Evolutionary conservation across 495 filamentous ascomycete species (phyloP), one percentile per base, ranked within the genome.

Genomic region (Cryomyces minteri): DNA sequence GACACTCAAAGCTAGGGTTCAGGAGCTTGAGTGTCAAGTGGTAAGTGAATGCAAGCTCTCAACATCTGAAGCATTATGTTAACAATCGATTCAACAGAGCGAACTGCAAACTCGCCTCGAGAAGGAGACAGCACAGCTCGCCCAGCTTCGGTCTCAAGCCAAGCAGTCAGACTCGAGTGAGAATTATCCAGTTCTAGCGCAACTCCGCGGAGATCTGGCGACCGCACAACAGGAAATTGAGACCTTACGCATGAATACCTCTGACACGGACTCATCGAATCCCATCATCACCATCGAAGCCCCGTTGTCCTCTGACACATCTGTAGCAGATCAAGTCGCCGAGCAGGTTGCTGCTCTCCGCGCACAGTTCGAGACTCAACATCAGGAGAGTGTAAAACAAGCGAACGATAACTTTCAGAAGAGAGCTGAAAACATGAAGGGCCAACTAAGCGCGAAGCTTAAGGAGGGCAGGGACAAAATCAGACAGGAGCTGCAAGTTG

Each of bases 341-440:
- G 62, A 62, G 32, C 59, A 60, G 37, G 54, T 62, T 32, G 55
- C 54, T 31, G 38, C 52, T 5, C 54, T 66, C 12, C 58, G 56
- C 5, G 42, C 50, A 3, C 53, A 65, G 25, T 49, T 68, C 29
- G 65, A 70, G 30, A 42, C 51, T 8, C 48, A 61, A 43, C 58
- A 69, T 39, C 47, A 56, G 9, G 52, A 80, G 53, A 73, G 70
- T 38, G 69, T 79, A 33, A 59, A 67, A 39, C 71, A 74, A 47
- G 65, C 66, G 11, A 74, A 80, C 45, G 69, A 77, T 0, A 79
- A 73, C 45, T 58, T 81, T 43, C 77, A 81, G 51, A 65, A 69
- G 45, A 72, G 82, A 31, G 71, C 78, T 1, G 78, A 86, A 6
- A 76, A 72, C 55, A 74, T 90, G 71, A 88, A 84, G 58, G 69